phyloP scores from a whole-genome alignment of 169 alveolate genomes.

The Babesia gibsoni region DNA sequence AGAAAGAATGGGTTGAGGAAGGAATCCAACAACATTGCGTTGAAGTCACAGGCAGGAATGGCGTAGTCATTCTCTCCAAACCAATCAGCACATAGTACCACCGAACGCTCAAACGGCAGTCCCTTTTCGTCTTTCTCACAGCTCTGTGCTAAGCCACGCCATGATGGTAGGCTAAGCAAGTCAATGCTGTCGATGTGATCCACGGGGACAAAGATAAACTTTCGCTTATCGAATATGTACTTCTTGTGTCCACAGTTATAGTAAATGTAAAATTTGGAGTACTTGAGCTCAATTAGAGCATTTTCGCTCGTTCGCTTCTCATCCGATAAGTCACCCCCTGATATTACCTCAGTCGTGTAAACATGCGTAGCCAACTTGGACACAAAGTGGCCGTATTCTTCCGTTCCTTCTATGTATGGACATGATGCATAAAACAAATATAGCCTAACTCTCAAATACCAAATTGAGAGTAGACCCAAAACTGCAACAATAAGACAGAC shows the following conservation, averaged over 20 bases:
- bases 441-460: constrained; percentile 13
- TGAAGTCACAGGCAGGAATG: constrained; percentile 89
- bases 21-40: constrained; percentile 89
- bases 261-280: constrained; percentile 44
- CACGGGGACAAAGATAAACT: constrained; percentile 60
- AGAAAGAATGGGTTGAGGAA: constrained; percentile 94
- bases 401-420: constrained; percentile 39
- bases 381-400: constrained; percentile 19
- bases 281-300: constrained; percentile 45
- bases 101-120: constrained; percentile 35
- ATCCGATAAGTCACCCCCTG: constrained; percentile 1
- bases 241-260: constrained; percentile 66
- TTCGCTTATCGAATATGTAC: constrained; percentile 55
- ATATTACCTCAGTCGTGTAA: constrained; percentile 4
- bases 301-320: background rate
- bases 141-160: constrained; percentile 66
- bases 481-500: background rate
- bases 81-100: constrained; percentile 56
- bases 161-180: constrained; percentile 28
- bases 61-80: constrained; percentile 90
- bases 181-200: constrained; percentile 69
- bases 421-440: constrained; percentile 40
- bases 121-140: background rate
- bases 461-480: constrained; percentile 1
- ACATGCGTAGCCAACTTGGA: constrained; percentile 44